phyloP scores from a whole-genome alignment of 108 stramenopile species.

The Aurantiochytrium sp. region DNA sequence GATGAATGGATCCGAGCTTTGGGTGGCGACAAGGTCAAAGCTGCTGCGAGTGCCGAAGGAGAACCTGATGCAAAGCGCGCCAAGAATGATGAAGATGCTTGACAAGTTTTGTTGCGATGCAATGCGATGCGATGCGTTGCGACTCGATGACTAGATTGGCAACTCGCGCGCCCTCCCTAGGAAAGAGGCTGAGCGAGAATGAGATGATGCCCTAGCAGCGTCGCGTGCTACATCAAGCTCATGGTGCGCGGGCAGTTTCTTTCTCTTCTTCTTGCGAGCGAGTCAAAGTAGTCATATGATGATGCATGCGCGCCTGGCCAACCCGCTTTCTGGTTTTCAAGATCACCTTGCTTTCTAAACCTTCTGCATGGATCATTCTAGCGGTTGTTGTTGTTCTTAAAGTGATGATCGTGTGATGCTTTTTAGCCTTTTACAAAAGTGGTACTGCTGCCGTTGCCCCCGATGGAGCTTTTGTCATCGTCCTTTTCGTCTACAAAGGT shows the following conservation, averaged over 20 bases:
- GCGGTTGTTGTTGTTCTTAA: no score
- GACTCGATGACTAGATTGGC: not conserved
- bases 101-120: not conserved
- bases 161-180: not conserved
- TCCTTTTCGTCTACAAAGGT: not conserved
- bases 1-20: not conserved
- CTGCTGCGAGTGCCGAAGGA: not conserved
- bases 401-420: no score
- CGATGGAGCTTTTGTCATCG: not conserved
- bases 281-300: no score
- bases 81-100: not conserved
- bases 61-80: not conserved
- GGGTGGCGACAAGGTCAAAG: not conserved
- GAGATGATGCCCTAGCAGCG: no score
- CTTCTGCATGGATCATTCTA: no score
- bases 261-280: no score
- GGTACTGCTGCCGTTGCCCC: not conserved
- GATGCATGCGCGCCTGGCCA: no score
- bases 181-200: no score
- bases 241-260: no score
- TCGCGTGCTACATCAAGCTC: no score
- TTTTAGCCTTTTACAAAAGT: not conserved
- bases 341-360: no score
- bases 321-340: no score
- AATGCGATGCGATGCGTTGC: not conserved